Evolutionary conservation across 2,329 filamentous ascomycete species (phyloP).

Genomic region (Grosmannia serpens): DNA sequence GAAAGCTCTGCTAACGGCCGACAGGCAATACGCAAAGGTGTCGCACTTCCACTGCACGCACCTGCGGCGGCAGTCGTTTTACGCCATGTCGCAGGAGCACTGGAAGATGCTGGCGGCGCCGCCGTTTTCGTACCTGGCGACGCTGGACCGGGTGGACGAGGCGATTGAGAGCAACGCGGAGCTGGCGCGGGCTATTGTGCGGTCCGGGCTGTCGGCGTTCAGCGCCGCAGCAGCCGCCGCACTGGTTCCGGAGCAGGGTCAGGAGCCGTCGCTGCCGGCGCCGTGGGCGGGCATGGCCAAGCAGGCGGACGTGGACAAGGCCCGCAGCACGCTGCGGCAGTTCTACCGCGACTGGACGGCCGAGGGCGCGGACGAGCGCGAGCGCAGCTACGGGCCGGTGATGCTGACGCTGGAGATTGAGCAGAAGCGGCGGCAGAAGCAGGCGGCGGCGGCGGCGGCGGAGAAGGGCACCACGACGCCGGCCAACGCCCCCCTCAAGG

Average conservation of each 20-base stretch:
- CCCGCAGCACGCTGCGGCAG: constrained; percentile 81
- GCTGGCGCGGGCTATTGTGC: constrained; percentile 67
- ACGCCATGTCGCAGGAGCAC: constrained; percentile 73
- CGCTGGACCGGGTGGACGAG: constrained; percentile 66
- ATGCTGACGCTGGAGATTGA: constrained; percentile 50
- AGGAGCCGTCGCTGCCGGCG: constrained; percentile 35
- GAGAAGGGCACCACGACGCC: neutral
- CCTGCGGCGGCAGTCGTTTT: constrained; percentile 82
- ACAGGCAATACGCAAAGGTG: constrained; percentile 70
- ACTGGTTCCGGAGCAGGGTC: too few relatives aligned
- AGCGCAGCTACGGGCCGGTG: constrained; percentile 67
- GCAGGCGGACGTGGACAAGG: constrained; percentile 72
- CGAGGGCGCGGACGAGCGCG: constrained; percentile 62
- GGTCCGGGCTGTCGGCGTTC: constrained; percentile 57
- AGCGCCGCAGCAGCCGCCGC: constrained; percentile 28
- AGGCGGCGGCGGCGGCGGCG: neutral
- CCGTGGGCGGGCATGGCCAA: constrained; percentile 62
- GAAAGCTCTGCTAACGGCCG: too few relatives aligned
- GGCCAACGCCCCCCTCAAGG: constrained; percentile 30
- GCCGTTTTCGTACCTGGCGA: constrained; percentile 74
- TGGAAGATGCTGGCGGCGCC: constrained; percentile 71
- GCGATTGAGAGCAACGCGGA: constrained; percentile 84
- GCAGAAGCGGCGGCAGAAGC: constrained; percentile 14
- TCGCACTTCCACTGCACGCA: constrained; percentile 89
- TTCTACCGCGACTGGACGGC: constrained; percentile 91